Conservation (phyloP, 73 alveolate genomes). For the Symbiodinium pilosum region DNA sequence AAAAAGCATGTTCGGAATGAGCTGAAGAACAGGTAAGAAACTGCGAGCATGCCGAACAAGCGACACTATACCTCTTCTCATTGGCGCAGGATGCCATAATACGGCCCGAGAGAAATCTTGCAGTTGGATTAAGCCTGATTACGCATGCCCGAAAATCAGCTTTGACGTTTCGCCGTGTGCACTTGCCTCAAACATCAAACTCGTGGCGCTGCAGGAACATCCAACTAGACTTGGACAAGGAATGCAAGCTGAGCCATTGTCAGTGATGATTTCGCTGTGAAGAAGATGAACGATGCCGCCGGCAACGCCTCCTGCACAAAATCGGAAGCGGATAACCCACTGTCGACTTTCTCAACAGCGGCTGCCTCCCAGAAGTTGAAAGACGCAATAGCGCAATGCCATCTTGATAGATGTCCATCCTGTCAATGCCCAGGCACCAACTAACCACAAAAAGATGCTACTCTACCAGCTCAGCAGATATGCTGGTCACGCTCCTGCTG, state of each 20-base stretch:
- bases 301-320: constrained; percentile 18
- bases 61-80: too few relatives aligned
- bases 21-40: too few relatives aligned
- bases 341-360: not conserved
- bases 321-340: too few relatives aligned
- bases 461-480: not conserved
- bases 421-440: not conserved
- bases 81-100: too few relatives aligned
- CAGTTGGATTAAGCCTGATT: too few relatives aligned
- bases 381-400: constrained; percentile 52
- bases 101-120: too few relatives aligned
- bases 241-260: not conserved
- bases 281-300: constrained; percentile 58
- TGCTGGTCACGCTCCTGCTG: not conserved
- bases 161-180: not conserved
- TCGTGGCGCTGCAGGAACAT: not conserved
- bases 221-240: too few relatives aligned
- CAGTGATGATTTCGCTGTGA: constrained; percentile 48
- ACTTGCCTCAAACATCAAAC: not conserved
- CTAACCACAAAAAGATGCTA: not conserved
- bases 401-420: constrained; percentile 60
- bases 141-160: constrained; percentile 9
- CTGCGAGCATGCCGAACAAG: too few relatives aligned
- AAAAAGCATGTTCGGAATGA: too few relatives aligned
- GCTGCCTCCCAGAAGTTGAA: constrained; percentile 60